Conservation (phyloP, 192 early-diverging fungal genomes). For the Cetraspora pellucida region DNA sequence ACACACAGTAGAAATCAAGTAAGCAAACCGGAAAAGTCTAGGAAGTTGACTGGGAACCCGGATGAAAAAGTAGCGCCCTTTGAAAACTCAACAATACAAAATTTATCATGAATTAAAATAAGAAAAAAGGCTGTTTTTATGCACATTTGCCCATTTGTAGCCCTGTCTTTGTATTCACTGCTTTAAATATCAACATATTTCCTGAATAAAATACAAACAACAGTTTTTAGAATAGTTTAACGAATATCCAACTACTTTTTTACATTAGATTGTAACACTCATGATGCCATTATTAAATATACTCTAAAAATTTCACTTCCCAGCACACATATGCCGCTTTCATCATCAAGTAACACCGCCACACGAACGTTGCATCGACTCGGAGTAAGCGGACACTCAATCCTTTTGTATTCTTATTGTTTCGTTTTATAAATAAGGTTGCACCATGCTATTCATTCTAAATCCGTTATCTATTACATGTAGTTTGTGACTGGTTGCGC, state of each 20-base stretch:
- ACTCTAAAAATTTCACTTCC: background rate
- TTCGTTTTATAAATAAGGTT: background rate
- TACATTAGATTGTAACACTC: background rate
- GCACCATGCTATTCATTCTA: background rate
- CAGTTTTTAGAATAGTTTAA: conserved; percentile 13
- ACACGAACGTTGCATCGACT: background rate
- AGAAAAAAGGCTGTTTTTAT: too few species aligned
- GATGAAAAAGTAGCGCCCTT: too few species aligned
- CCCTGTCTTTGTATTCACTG: background rate
- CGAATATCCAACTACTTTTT: background rate
- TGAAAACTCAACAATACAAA: too few species aligned
- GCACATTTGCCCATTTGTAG: background rate
- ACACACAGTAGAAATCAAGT: too few species aligned
- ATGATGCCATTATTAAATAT: background rate
- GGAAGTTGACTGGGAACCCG: too few species aligned
- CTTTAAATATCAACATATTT: background rate
- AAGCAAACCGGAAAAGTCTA: too few species aligned
- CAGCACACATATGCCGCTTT: too few species aligned
- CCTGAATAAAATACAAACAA: conserved; percentile 16
- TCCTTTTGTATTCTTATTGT: background rate
- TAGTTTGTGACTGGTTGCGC: too few species aligned
- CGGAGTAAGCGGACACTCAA: background rate
- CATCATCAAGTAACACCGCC: conserved; percentile 14
- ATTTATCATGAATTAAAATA: too few species aligned
- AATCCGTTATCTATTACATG: too few species aligned